Evolutionary conservation across 768 basidiomycete genomes (phyloP).

Genomic region (Mycena maculata): DNA sequence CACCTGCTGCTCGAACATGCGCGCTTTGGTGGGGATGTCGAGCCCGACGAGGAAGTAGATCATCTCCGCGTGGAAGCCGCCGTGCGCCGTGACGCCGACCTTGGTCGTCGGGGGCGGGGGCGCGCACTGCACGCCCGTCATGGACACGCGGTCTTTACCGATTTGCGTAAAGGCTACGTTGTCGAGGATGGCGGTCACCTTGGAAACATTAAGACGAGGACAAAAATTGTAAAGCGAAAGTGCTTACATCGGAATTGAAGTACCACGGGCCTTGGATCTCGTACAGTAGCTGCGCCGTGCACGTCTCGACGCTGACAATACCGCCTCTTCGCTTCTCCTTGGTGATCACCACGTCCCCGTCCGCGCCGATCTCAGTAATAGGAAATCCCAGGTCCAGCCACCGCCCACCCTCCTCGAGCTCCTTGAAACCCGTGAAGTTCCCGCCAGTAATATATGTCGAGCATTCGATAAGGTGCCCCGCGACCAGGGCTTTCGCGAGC

Average conservation of each 20-base stretch:
- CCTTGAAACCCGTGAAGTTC: constrained; percentile 33
- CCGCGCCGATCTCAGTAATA: constrained; percentile 30
- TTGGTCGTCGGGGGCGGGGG: constrained; percentile 35
- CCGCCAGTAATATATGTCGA: constrained; percentile 34
- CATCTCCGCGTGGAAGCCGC: constrained; percentile 33
- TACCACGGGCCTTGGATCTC: constrained; percentile 36
- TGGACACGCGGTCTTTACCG: constrained; percentile 27
- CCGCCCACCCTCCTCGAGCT: constrained; percentile 28
- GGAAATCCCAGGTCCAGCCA: constrained; percentile 32
- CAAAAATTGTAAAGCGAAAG: neutral
- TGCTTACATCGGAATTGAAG: constrained; percentile 33
- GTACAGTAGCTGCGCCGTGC: constrained; percentile 32
- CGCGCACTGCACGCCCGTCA: constrained; percentile 24
- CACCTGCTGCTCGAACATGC: constrained; percentile 33
- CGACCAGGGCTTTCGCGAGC: constrained; percentile 31
- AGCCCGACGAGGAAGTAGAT: constrained; percentile 32
- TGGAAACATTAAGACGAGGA: neutral
- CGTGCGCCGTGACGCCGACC: constrained; percentile 30
- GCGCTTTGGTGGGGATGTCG: constrained; percentile 29
- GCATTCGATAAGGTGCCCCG: constrained; percentile 34
- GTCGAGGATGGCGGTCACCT: constrained; percentile 34
- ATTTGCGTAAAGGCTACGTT: constrained; percentile 29
- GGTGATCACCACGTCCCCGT: constrained; percentile 31
- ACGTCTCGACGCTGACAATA: constrained; percentile 30
- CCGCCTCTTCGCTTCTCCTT: constrained; percentile 30